Base-by-base conservation (phyloP, 768 basidiomycete genomes). In the Hypholoma sublateritium region DNA sequence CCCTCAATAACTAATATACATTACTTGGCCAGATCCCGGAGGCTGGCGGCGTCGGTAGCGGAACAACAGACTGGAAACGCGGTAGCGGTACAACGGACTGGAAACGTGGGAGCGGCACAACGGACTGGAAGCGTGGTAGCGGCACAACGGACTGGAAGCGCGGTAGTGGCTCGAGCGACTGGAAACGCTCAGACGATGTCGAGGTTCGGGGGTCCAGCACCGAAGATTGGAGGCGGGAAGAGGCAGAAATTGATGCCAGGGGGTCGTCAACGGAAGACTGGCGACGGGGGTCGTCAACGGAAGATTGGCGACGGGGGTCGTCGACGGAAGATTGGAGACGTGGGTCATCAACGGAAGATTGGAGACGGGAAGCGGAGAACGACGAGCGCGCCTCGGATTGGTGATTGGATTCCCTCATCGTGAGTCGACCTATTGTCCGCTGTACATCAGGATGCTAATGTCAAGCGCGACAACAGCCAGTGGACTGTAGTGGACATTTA, bases 51-150 rank as follows among this genome's bases (percentile, higher is more conserved):
- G 44, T 59, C 43, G 58, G 68, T 13, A 48, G 53, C 25, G 64
- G 59, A 41, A 44, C 63, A n/a, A 19, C 21, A n/a, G 64, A 66
- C 55, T 67, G 65, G 68, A 41, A 17, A 41, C 62, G 59, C 43
- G 58, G 28, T 3, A 32, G 28, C 9, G 28, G 28, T 32, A 32
- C 28, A 32, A 32, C 28, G 22, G 64, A 66, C 55, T 67, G 65
- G 68, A 41, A 17, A 13, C 62, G 59, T 39, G 58, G 28, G 5
- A 32, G 28, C 5, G 28, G 25, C 25, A 28, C 25, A 28, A 28
- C 25, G 22, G 64, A 66, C 55, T 67, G 65, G 68, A 39, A 17
- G 12, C 62, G 59, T 39, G 58, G 25, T 28, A 28, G 25, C 7
- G 25, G 28, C 9, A 32, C 28, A 32, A 32, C 28, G 5, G 28